Evolutionary conservation across 2,329 filamentous ascomycete species (phyloP).

Genomic region (Penicillium sp.): DNA sequence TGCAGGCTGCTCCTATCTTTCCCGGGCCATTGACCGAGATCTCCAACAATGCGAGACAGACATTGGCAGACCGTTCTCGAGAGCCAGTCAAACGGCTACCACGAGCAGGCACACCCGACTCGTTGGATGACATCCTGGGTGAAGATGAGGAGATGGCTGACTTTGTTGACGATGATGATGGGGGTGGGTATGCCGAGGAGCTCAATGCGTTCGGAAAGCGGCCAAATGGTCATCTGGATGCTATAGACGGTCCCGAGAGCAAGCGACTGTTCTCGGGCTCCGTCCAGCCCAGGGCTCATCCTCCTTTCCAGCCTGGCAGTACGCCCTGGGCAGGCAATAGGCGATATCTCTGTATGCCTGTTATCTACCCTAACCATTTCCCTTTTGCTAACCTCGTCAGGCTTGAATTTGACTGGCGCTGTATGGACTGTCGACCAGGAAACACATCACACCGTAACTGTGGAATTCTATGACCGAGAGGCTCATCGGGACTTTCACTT

Average conservation of each 20-base stretch:
- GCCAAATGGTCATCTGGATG: constrained; percentile 48
- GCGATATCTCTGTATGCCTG: constrained; percentile 69
- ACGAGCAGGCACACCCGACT: constrained; percentile 64
- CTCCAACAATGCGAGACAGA: constrained; percentile 59
- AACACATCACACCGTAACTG: constrained; percentile 85
- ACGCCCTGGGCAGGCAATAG: constrained; percentile 94
- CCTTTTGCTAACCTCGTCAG: constrained; percentile 31
- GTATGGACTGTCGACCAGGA: constrained; percentile 98
- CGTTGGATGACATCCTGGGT: constrained; percentile 75
- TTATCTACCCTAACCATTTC: not conserved
- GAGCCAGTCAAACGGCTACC: constrained; percentile 50
- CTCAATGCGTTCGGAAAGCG: constrained; percentile 63
- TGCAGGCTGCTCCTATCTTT: constrained; percentile 79
- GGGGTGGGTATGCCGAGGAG: constrained; percentile 73
- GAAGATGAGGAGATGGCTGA: constrained; percentile 63
- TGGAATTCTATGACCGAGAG: constrained; percentile 95
- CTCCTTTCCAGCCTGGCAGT: constrained; percentile 85
- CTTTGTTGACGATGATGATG: constrained; percentile 93
- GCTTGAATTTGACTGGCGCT: constrained; percentile 83
- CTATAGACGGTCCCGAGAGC: constrained; percentile 40
- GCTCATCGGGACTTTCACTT: constrained; percentile 94
- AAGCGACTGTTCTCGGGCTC: constrained; percentile 51
- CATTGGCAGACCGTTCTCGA: constrained; percentile 53
- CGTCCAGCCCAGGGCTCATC: constrained; percentile 66
- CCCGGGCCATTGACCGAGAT: constrained; percentile 71